Evolutionary conservation across 1,139 yeast genomes (phyloP).

Genomic region (Pneumocystis wakefieldiae): DNA sequence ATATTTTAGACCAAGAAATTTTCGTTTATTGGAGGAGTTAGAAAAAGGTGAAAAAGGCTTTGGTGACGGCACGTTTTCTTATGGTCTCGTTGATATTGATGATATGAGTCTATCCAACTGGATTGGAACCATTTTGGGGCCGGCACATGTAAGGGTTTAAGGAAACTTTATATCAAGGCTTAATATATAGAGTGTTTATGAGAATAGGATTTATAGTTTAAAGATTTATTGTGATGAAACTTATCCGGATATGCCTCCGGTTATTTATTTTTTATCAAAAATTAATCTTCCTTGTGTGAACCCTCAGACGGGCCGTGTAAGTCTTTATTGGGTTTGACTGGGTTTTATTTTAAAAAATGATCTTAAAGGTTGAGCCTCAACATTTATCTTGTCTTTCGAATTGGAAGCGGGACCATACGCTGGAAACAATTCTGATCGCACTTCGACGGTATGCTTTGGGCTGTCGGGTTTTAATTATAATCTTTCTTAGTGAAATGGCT

Average conservation of each 20-base stretch:
- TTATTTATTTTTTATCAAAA: constrained; percentile 61
- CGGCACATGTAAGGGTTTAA: constrained; percentile 46
- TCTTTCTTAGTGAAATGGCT: constrained; percentile 51
- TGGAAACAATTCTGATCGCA: constrained; percentile 83
- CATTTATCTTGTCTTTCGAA: constrained; percentile 56
- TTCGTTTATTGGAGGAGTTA: constrained; percentile 46
- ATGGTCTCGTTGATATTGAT: constrained; percentile 75
- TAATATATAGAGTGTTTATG: constrained; percentile 49
- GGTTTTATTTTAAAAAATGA: neutral
- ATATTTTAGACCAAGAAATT: neutral
- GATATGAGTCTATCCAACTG: constrained; percentile 85
- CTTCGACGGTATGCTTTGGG: constrained; percentile 39
- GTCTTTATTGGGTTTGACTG: neutral
- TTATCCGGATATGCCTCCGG: constrained; percentile 84
- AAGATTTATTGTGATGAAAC: constrained; percentile 65
- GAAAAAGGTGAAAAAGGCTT: constrained; percentile 97
- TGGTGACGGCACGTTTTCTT: constrained; percentile 93
- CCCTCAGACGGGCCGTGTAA: constrained; percentile 36
- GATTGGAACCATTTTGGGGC: constrained; percentile 95
- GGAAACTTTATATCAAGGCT: neutral
- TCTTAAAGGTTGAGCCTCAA: constrained; percentile 34
- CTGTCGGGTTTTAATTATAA: too few species aligned
- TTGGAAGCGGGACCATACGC: constrained; percentile 80
- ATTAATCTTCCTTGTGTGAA: constrained; percentile 86
- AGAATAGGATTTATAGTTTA: constrained; percentile 79